These are phyloP conservation scores for Borovskyia barvae DNA, from an alignment of 208 protist species.

Conservation along the genomic window DNA sequence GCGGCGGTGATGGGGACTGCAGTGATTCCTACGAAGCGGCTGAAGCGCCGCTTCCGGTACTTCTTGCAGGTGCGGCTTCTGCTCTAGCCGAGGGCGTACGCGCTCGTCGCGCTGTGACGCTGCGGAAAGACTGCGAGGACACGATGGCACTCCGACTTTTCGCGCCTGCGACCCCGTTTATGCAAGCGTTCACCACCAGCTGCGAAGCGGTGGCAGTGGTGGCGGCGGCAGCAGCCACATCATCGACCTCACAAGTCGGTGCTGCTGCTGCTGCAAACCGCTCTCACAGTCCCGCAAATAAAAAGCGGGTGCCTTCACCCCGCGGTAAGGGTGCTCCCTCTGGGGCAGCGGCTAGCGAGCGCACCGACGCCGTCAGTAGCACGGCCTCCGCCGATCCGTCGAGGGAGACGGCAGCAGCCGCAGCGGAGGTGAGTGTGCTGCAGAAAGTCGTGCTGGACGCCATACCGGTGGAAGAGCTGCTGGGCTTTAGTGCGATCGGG, in stretches of 20 bases:
- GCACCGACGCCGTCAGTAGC: neutral
- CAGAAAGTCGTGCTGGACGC: constrained; percentile 8
- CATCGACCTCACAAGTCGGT: neutral
- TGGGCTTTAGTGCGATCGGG: constrained; percentile 12
- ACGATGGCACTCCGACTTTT: constrained; percentile 2
- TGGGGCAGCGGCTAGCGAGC: neutral
- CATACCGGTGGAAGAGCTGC: constrained; percentile 7
- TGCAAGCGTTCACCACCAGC: neutral
- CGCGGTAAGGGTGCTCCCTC: neutral
- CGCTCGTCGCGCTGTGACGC: constrained; percentile 2
- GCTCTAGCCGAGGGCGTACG: constrained; percentile 25
- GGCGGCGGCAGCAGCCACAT: neutral
- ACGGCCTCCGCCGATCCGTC: neutral
- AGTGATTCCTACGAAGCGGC: constrained; percentile 11
- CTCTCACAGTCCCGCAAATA: neutral
- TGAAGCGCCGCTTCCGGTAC: constrained; percentile 30
- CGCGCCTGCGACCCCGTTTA: neutral
- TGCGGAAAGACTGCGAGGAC: constrained; percentile 16
- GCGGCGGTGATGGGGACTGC: neutral
- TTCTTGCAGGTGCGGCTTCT: constrained; percentile 50
- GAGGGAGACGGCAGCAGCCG: neutral
- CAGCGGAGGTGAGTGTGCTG: neutral
- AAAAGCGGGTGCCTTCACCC: neutral
- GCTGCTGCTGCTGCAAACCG: neutral
- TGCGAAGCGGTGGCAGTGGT: neutral